phyloP scores from a whole-genome alignment of 2,329 filamentous ascomycete genomes.

The Hypoxylon sp. region DNA sequence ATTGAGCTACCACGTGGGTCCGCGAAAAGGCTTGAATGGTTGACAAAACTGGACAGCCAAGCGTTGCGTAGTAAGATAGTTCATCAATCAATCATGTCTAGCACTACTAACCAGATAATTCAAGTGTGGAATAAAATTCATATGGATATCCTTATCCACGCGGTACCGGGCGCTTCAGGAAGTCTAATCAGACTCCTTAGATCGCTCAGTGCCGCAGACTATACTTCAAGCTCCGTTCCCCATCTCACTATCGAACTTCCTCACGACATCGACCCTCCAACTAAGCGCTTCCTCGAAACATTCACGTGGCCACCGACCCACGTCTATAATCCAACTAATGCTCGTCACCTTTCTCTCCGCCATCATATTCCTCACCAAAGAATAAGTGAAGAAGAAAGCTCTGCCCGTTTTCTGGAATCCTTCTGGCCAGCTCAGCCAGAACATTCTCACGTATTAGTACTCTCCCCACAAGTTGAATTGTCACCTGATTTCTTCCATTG shows the following conservation, averaged over 20 bases:
- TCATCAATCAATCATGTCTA: constrained; percentile 7
- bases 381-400: constrained; percentile 77
- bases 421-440: constrained; percentile 81
- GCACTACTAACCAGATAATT: constrained; percentile 43
- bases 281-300: constrained; percentile 72
- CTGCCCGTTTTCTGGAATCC: constrained; percentile 83
- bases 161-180: constrained; percentile 77
- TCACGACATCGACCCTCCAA: constrained; percentile 74
- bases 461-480: constrained; percentile 86
- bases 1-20: constrained; percentile 80
- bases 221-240: constrained; percentile 77
- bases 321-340: constrained; percentile 58
- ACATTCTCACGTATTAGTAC: constrained; percentile 82
- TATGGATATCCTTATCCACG: constrained; percentile 88
- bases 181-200: constrained; percentile 82
- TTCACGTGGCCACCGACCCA: constrained; percentile 77
- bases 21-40: constrained; percentile 78
- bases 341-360: constrained; percentile 76
- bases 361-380: constrained; percentile 77
- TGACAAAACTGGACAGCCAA: constrained; percentile 80
- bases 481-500: constrained; percentile 87
- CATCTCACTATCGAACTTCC: constrained; percentile 90
- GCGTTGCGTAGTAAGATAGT: constrained; percentile 72
- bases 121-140: constrained; percentile 82
- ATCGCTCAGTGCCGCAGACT: constrained; percentile 83